Percentiles rank a stretch among this genome's conserved stretches.
Conservation (phyloP, 2,329 filamentous ascomycete species). For the Alternaria dauci region DNA sequence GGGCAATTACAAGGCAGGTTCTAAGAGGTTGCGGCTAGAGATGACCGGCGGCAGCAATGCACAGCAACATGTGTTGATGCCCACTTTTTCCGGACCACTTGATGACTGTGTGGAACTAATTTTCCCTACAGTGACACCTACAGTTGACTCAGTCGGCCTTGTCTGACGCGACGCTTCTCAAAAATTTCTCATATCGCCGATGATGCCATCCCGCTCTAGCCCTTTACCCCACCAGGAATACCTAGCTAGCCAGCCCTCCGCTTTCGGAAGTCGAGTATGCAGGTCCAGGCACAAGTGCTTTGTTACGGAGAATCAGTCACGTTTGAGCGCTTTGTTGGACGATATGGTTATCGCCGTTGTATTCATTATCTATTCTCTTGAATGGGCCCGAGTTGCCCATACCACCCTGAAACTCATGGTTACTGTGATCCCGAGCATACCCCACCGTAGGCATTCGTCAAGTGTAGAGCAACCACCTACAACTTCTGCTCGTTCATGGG, state of each 20-base stretch:
- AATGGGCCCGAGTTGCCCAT: slow-evolving; percentile 9
- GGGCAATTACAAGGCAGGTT: slow-evolving; percentile 10
- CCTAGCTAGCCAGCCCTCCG: slow-evolving; percentile 12
- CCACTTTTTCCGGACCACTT: slow-evolving; percentile 22
- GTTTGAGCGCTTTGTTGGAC: neutral
- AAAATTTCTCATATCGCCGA: slow-evolving; percentile 43
- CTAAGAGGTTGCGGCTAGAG: slow-evolving; percentile 18
- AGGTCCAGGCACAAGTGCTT: neutral
- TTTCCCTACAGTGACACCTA: slow-evolving; percentile 19
- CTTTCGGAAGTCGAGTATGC: slow-evolving; percentile 13
- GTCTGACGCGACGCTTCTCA: slow-evolving; percentile 18
- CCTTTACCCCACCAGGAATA: slow-evolving; percentile 25
- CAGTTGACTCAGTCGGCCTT: slow-evolving; percentile 26
- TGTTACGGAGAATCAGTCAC: neutral
- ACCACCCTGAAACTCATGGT: slow-evolving; percentile 14
- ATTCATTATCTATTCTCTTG: slow-evolving; percentile 30
- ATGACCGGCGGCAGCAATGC: slow-evolving; percentile 26
- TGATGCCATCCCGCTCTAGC: slow-evolving; percentile 45
- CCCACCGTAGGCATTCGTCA: slow-evolving; percentile 29
- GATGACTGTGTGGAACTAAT: slow-evolving; percentile 16
- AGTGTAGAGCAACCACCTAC: slow-evolving; percentile 25
- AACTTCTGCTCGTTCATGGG: slow-evolving; percentile 51
- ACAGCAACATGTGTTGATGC: slow-evolving; percentile 25
- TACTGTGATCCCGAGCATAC: slow-evolving; percentile 22
- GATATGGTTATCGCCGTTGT: slow-evolving; percentile 17